These are phyloP conservation scores for Quercus cerris DNA, from an alignment of 306 rosid species.

Conservation along the genomic window DNA sequence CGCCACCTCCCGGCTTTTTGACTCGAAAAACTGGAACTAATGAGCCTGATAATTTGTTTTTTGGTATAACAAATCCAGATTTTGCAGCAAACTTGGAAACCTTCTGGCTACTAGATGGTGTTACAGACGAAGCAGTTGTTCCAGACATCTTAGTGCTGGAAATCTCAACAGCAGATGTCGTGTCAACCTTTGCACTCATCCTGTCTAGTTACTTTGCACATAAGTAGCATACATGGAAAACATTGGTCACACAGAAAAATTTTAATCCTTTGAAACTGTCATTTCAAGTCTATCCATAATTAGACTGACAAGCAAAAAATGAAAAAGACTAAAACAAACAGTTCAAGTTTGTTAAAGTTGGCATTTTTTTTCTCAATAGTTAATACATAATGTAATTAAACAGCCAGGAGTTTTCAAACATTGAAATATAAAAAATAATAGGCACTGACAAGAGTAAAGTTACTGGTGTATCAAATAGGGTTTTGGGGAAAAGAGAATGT, in stretches of 20 bases:
- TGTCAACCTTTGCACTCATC: conserved; percentile 49
- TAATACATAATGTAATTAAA: neutral
- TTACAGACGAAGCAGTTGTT: conserved; percentile 38
- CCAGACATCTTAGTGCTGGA: conserved; percentile 50
- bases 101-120: conserved; percentile 53
- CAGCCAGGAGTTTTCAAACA: neutral
- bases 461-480: neutral
- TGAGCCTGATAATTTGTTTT: conserved; percentile 88
- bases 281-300: neutral
- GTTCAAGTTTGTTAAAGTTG: neutral
- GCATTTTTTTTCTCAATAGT: neutral
- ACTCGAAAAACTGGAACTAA: conserved; percentile 72
- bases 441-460: neutral
- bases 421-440: neutral
- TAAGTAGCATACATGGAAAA: neutral
- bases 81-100: conserved; percentile 70
- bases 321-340: neutral
- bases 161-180: conserved; percentile 39
- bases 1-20: conserved; percentile 44
- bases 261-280: conserved; percentile 18
- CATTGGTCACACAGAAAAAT: neutral
- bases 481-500: neutral
- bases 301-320: neutral
- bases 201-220: conserved; percentile 25
- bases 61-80: conserved; percentile 92